Conservation (phyloP, 139 green algal species). For the Volvox reticuliferus region DNA sequence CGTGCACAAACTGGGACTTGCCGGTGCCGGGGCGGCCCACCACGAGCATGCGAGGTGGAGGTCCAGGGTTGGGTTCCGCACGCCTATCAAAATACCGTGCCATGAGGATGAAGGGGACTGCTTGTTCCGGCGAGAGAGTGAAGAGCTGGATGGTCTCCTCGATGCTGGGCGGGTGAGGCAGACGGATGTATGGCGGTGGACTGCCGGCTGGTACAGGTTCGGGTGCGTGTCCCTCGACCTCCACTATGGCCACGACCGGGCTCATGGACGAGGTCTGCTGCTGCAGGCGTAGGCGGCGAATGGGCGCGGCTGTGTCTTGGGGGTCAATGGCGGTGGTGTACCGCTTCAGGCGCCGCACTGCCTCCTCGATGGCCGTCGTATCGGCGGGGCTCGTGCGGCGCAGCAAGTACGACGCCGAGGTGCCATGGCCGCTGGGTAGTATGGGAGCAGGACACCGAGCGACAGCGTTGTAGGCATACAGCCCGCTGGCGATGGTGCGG, state of each 20-base stretch:
- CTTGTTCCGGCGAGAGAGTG: background rate
- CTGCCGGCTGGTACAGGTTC: background rate
- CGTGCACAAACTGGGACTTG: slow-evolving; percentile 19
- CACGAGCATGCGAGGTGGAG: background rate
- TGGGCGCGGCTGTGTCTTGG: no score
- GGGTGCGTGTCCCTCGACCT: background rate
- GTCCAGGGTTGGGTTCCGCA: background rate
- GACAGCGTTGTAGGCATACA: no score
- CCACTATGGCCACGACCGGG: background rate
- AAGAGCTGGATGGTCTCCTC: slow-evolving; percentile 10
- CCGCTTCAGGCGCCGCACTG: no score
- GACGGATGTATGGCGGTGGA: background rate
- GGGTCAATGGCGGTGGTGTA: no score
- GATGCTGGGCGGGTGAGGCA: background rate
- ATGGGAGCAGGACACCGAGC: no score
- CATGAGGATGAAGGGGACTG: background rate
- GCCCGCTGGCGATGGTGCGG: no score
- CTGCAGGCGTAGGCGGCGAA: no score
- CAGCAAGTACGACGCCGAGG: no score
- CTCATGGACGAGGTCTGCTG: background rate
- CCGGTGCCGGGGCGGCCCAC: slow-evolving; percentile 26
- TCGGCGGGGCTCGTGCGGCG: no score
- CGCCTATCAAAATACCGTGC: background rate
- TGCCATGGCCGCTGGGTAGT: no score
- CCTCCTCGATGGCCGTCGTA: no score